Percentiles rank a stretch among this genome's conserved stretches.
Conservation (phyloP, 2,329 filamentous ascomycete genomes). For the Calonectria henricotiae region DNA sequence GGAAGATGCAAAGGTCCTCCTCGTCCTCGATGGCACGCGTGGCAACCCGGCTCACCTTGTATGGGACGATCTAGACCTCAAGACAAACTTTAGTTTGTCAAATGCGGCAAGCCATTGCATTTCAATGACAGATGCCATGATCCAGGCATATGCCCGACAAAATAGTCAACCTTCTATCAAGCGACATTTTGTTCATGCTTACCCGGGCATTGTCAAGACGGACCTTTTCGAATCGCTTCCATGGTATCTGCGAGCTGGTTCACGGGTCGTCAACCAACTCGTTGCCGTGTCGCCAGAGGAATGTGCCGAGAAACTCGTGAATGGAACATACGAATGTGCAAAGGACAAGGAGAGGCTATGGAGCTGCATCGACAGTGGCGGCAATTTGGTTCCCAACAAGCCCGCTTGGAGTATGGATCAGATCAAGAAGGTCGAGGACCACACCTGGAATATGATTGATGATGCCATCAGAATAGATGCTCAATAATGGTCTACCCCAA, state of each 20-base stretch:
- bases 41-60: constrained; percentile 58
- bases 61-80: constrained; percentile 62
- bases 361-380: constrained; percentile 54
- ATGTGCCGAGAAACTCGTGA: constrained; percentile 53
- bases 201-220: constrained; percentile 60
- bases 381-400: constrained; percentile 50
- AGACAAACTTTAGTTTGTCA: constrained; percentile 54
- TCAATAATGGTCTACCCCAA: background rate
- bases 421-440: constrained; percentile 51
- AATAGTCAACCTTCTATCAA: constrained; percentile 34
- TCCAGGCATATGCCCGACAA: constrained; percentile 56
- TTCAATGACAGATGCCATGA: constrained; percentile 60
- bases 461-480: constrained; percentile 21
- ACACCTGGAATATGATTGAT: constrained; percentile 56
- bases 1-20: constrained; percentile 59
- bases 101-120: constrained; percentile 59
- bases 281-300: constrained; percentile 50
- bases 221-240: constrained; percentile 54
- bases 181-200: constrained; percentile 60
- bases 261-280: constrained; percentile 40
- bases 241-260: constrained; percentile 49
- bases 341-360: constrained; percentile 48
- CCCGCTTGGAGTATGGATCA: constrained; percentile 52
- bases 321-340: constrained; percentile 38
- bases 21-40: constrained; percentile 56